Evolutionary conservation across 1,284 basidiomycete species (phyloP).

Genomic region (Moesziomyces aphidis): DNA sequence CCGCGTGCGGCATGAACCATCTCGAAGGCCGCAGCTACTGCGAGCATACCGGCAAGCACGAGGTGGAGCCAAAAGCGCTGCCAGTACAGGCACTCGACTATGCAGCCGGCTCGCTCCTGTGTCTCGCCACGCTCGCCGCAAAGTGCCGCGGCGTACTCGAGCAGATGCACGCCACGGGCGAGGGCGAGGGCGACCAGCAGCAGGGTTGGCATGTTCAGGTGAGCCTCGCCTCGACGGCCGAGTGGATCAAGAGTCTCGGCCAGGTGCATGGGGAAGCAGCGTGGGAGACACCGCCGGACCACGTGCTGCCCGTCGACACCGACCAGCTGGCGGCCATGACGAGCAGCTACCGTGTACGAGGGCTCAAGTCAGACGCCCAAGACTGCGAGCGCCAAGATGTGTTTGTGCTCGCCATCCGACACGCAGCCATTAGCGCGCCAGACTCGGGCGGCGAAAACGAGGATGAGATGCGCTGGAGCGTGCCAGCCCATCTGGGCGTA

Average conservation of each 20-base stretch:
- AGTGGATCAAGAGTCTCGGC: constrained; percentile 32
- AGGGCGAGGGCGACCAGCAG: neutral
- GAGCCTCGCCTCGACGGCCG: constrained; percentile 26
- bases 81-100: constrained; percentile 78
- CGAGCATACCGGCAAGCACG: constrained; percentile 58
- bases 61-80: constrained; percentile 70
- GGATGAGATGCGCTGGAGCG: constrained; percentile 10
- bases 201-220: constrained; percentile 34
- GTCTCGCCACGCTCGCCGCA: constrained; percentile 53
- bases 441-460: neutral
- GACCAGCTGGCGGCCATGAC: constrained; percentile 1
- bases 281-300: constrained; percentile 15
- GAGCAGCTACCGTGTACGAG: constrained; percentile 18
- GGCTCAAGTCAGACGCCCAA: neutral
- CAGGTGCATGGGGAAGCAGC: constrained; percentile 19
- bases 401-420: constrained; percentile 22
- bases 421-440: constrained; percentile 1
- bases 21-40: constrained; percentile 73
- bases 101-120: constrained; percentile 74
- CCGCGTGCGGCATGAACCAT: constrained; percentile 75
- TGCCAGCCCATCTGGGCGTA: constrained; percentile 26
- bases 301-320: constrained; percentile 4
- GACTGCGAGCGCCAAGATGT: neutral
- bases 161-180: neutral
- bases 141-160: constrained; percentile 19